A percentile compares a stretch with the other conserved stretches of the same genome.
These are phyloP conservation scores for Pichia sp. DNA, from an alignment of 1,139 yeast genomes.

Conservation along the genomic window DNA sequence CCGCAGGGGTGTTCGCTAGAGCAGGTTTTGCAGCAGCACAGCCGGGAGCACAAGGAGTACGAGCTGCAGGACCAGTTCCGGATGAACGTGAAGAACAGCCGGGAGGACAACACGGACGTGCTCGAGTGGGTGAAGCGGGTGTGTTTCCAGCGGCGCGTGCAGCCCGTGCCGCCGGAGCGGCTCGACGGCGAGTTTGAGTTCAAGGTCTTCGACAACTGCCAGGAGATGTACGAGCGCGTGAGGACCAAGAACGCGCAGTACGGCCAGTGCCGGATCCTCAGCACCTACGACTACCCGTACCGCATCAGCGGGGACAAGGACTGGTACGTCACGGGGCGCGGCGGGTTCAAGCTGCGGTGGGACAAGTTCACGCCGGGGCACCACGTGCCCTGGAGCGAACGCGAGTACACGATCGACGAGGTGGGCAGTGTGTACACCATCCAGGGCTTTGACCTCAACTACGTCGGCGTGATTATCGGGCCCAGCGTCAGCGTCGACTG, in stretches of 20 bases:
- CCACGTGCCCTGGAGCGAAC: constrained; percentile 39
- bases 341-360: constrained; percentile 39
- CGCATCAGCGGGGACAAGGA: constrained; percentile 37
- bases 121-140: constrained; percentile 36
- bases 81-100: constrained; percentile 32
- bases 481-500: constrained; percentile 29
- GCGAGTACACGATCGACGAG: constrained; percentile 39
- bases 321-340: constrained; percentile 37
- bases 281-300: constrained; percentile 42
- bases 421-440: constrained; percentile 43
- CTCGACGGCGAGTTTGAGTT: constrained; percentile 32
- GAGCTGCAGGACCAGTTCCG: constrained; percentile 36
- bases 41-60: neutral
- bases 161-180: constrained; percentile 30
- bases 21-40: neutral
- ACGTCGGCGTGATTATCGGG: constrained; percentile 41
- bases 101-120: constrained; percentile 26
- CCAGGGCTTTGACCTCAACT: constrained; percentile 42
- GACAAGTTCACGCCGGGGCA: constrained; percentile 38
- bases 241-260: constrained; percentile 26
- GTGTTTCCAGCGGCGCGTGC: constrained; percentile 32
- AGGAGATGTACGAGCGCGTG: constrained; percentile 35
- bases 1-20: constrained; percentile 1
- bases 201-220: constrained; percentile 37
- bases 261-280: constrained; percentile 38